Conservation (phyloP, 1,284 basidiomycete species). For the Ceratobasidium sp. region DNA sequence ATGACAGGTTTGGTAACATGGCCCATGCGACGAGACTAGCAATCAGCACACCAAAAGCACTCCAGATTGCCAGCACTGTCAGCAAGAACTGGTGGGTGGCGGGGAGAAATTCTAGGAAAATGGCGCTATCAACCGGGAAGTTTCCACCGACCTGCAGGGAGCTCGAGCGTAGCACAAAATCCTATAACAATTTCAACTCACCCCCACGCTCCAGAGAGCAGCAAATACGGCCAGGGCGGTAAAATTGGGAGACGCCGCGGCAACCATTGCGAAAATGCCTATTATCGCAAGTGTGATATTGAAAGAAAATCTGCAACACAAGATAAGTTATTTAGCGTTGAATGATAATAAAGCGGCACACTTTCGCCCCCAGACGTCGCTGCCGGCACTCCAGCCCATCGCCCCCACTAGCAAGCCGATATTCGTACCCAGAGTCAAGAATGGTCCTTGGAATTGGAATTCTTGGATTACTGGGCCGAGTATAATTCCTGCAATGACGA, state of each 20-base stretch:
- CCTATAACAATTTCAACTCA: background rate
- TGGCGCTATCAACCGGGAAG: constrained; percentile 77
- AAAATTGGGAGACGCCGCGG: constrained; percentile 64
- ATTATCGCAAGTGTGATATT: constrained; percentile 76
- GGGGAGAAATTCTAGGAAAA: constrained; percentile 72
- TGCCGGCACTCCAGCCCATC: constrained; percentile 66
- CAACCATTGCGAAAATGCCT: constrained; percentile 68
- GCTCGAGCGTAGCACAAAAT: background rate
- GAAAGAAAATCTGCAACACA: constrained; percentile 64
- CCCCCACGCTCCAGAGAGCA: constrained; percentile 64
- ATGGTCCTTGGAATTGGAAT: constrained; percentile 61
- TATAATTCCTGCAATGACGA: constrained; percentile 53
- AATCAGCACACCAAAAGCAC: constrained; percentile 67
- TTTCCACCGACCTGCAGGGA: constrained; percentile 61
- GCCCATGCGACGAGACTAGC: constrained; percentile 72
- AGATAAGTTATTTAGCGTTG: background rate
- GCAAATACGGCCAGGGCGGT: constrained; percentile 61
- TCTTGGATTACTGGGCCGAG: constrained; percentile 63
- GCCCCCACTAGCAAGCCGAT: constrained; percentile 69
- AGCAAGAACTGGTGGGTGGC: constrained; percentile 67
- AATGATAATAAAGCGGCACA: constrained; percentile 46
- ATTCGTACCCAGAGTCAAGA: constrained; percentile 63
- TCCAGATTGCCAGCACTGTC: constrained; percentile 68
- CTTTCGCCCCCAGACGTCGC: constrained; percentile 67
- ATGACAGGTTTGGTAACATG: constrained; percentile 66